Base-by-base conservation (phyloP, 2,329 filamentous ascomycete species). In the Xylaria sp. region DNA sequence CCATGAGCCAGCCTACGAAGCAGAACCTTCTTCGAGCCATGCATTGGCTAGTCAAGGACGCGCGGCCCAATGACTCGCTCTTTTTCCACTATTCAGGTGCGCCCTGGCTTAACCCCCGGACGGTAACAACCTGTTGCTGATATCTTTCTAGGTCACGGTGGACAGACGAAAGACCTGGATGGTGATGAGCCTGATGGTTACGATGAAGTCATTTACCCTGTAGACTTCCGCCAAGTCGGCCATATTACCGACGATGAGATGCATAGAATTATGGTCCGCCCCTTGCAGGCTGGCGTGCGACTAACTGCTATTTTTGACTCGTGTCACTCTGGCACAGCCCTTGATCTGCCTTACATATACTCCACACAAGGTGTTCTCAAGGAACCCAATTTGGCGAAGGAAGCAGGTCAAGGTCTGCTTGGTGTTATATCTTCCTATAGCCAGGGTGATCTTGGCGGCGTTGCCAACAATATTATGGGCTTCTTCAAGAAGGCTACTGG, bases 11-110 rank as follows among this genome's bases (percentile, higher is more conserved):
- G 82, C 95, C 95, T 9, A 97, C 94, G 5, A 98, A 98, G 81
- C 92, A 93, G 74, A 98, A 98, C 78, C 97, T 98, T 65, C 82
- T 98, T 46, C 89, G 95, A 63, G 95, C 95, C 37, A 98, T 98
- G 95, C 94, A 98, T 80, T 98, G 95, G 95, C 84, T 98, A 23
- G 94, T 98, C 67, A 97, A 97, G 82, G 94, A 97, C 78, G 94
- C 95, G 4, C 88, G 88, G 67, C 92, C 94, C 0, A 97, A 98
- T 78, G 95, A 98, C 79, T 97, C 95, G 4, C 87, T 98, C 7
- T 98, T 98, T 83, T 98, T 98, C 84, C 95, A 98, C 82, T 98
- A 97, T 80, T 97, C 94, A 48, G 94, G 92, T 94, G 82, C 18
- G 69, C 37, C 39, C n/a, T 32, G 28, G 32, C 28, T 32, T 23